phyloP scores from a whole-genome alignment of 108 stramenopile species.

The Chaetoceros tenuissimus region DNA sequence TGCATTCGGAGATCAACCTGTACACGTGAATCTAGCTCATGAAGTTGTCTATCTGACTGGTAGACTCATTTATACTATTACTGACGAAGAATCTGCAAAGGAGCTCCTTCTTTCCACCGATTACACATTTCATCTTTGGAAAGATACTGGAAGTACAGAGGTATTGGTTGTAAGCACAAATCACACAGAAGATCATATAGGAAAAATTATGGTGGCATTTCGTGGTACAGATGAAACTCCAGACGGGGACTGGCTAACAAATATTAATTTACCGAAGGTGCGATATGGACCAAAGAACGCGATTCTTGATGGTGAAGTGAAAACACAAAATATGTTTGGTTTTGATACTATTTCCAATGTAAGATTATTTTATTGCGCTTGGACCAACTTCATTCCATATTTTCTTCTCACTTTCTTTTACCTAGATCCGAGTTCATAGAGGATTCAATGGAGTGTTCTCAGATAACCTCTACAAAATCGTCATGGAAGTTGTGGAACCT shows the following conservation, averaged over 20 bases:
- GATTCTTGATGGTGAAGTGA: not conserved
- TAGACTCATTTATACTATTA: no score
- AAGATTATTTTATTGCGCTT: no score
- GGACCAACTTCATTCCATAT: no score
- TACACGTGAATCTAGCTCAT: no score
- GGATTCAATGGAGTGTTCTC: slow-evolving; percentile 4
- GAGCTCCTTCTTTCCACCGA: no score
- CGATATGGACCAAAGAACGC: not conserved
- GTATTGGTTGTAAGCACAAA: not conserved
- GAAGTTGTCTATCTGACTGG: no score
- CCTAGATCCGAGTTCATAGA: slow-evolving; percentile 3
- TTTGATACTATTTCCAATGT: no score
- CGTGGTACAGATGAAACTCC: slow-evolving; percentile 5
- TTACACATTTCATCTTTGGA: no score
- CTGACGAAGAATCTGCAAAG: no score
- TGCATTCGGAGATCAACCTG: no score
- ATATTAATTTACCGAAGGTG: not conserved
- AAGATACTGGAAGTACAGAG: slow-evolving; percentile 6
- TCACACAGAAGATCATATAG: not conserved
- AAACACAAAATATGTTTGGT: not conserved
- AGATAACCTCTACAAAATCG: no score
- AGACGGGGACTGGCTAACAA: slow-evolving; percentile 1
- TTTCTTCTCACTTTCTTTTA: no score
- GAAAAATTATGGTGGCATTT: slow-evolving; percentile 4
- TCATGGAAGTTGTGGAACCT: not conserved